phyloP scores from a whole-genome alignment of 208 protist species.

The Zelonia costaricensis region DNA sequence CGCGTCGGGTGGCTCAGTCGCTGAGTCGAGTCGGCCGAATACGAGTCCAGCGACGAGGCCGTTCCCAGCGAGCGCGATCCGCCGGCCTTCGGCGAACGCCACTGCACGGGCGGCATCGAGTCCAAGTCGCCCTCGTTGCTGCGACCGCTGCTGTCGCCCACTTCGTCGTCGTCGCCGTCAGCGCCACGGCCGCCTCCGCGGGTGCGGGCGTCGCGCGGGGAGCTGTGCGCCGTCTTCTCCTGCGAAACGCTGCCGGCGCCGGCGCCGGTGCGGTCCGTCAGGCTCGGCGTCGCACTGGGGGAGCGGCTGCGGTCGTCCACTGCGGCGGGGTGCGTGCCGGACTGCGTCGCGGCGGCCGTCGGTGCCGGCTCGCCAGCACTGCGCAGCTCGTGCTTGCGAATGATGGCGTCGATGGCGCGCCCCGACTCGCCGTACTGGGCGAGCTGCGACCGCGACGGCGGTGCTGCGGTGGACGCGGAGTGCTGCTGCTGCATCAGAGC shows the following conservation, averaged over 20 bases:
- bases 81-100: too few relatives aligned
- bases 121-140: too few relatives aligned
- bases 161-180: too few relatives aligned
- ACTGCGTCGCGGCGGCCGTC: background rate
- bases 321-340: background rate
- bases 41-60: background rate
- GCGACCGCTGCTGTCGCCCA: too few relatives aligned
- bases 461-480: too few relatives aligned
- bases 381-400: constrained; percentile 26
- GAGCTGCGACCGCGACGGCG: constrained; percentile 30
- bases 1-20: background rate
- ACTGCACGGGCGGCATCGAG: too few relatives aligned
- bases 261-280: constrained; percentile 5
- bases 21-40: background rate
- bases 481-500: constrained; percentile 33
- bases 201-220: background rate
- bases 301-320: constrained; percentile 4
- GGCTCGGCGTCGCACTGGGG: constrained; percentile 16
- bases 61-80: background rate
- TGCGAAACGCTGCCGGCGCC: constrained; percentile 8
- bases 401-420: constrained; percentile 51
- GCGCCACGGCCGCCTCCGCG: too few relatives aligned
- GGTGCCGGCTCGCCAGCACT: background rate
- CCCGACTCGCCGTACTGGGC: constrained; percentile 33
- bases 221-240: constrained; percentile 8